Evolutionary conservation across 2,329 filamentous ascomycete genomes (phyloP), one percentile per base, ranked within the genome.

Genomic region (Macrophomina phaseolina): DNA sequence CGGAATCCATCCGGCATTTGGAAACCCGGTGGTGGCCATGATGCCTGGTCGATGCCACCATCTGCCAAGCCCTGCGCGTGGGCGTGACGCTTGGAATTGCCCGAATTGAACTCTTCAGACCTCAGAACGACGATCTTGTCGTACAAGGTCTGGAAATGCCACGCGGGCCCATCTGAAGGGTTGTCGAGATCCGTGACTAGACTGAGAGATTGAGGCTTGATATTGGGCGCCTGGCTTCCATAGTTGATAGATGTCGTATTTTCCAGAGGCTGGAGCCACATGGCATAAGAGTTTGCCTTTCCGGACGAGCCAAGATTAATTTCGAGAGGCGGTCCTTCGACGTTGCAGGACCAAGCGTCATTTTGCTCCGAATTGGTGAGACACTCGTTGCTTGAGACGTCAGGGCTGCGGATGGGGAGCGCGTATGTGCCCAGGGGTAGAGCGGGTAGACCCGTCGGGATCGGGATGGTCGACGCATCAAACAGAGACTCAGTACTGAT

Each of bases 101-200:
- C 75, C 38, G 73, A 72, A 40, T 69, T 68, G 67, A 81, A 77
- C 30, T 80, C 76, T 23, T 77, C 73, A 28, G 78, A 75, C 4
- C 76, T 75, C 3, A 87, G 69, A 48, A 91, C 82, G 4, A 90
- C 87, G 45, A 90, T 71, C 73, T 91, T 91, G 74, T 90, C 84
- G 72, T 90, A 90, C 14, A 80, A 75, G 30, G 85, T 77, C 69
- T 85, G 83, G 73, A 91, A 91, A 71, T 89, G 89, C 72, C 85
- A 86, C 5, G 89, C 88, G 14, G 88, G 87, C 1, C 89, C 89
- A 68, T 84, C 81, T 14, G 77, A 77, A 45, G 82, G 79, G 66
- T 86, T 84, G 67, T 87, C 84, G 45, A 83, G 81, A 74, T 91
- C 89, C 42, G 80, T 77, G 49, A 88, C 86, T 38, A 89, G 80